Percentiles rank a stretch among this genome's conserved stretches.
These are phyloP conservation scores for Cytospora piceicola DNA, from an alignment of 2,329 filamentous ascomycete species.

Conservation along the genomic window DNA sequence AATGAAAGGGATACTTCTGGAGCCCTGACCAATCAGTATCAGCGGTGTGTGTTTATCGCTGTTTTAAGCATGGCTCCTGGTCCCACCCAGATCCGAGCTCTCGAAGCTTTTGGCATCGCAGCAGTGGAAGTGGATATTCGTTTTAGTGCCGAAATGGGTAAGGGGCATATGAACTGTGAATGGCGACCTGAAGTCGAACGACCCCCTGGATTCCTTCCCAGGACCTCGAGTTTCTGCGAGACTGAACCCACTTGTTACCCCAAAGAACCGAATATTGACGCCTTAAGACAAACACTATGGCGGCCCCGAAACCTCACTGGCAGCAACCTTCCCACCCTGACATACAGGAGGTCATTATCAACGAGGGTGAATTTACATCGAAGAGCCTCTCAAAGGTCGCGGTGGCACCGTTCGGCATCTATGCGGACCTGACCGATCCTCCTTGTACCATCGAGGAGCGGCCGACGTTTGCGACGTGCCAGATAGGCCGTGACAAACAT, in stretches of 20 bases:
- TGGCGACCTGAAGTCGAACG: background rate
- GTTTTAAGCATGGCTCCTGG: background rate
- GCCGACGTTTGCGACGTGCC: slow-evolving; percentile 67
- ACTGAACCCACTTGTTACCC: background rate
- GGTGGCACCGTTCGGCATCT: slow-evolving; percentile 66
- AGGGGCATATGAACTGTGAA: background rate
- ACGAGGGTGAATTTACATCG: slow-evolving; percentile 59
- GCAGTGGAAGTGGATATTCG: background rate
- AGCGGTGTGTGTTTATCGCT: background rate
- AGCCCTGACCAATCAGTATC: background rate
- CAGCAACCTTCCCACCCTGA: slow-evolving; percentile 62
- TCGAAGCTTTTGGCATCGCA: background rate
- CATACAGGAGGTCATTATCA: slow-evolving; percentile 60
- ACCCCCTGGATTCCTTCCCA: background rate
- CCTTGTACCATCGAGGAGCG: slow-evolving; percentile 59
- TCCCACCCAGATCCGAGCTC: background rate
- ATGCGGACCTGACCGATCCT: slow-evolving; percentile 68
- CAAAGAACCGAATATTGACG: background rate
- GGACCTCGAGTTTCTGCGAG: background rate
- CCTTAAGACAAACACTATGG: slow-evolving; percentile 45
- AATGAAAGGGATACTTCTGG: background rate
- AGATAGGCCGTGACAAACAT: slow-evolving; percentile 59
- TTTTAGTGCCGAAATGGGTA: background rate
- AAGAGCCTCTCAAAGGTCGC: slow-evolving; percentile 61
- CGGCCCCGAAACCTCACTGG: slow-evolving; percentile 63